These are phyloP conservation scores for Combretum micranthum DNA, from an alignment of 345 rosid species.

Conservation along the genomic window DNA sequence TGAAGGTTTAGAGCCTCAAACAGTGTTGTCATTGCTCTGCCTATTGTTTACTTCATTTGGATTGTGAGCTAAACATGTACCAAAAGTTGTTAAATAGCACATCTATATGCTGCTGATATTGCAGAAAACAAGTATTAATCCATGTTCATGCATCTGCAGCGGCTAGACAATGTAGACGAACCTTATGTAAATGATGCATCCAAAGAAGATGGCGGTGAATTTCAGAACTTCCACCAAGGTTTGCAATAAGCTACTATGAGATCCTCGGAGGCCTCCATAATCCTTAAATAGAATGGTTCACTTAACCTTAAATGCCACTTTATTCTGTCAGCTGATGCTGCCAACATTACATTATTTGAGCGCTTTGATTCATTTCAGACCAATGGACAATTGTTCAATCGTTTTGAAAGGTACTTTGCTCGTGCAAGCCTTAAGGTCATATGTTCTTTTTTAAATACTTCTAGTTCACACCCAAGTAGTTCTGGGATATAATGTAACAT, in stretches of 20 bases:
- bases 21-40: too few relatives aligned
- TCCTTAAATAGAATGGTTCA: neutral
- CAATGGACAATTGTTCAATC: slow-evolving; percentile 35
- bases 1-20: too few relatives aligned
- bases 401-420: slow-evolving; percentile 51
- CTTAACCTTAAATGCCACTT: slow-evolving; percentile 14
- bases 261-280: too few relatives aligned
- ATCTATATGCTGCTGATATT: too few relatives aligned
- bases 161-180: slow-evolving; percentile 58
- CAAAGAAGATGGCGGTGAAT: slow-evolving; percentile 32
- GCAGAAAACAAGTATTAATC: neutral
- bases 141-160: slow-evolving; percentile 28
- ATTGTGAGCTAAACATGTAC: too few relatives aligned
- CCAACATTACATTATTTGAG: slow-evolving; percentile 62
- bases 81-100: too few relatives aligned
- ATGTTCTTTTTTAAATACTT: neutral
- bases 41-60: too few relatives aligned
- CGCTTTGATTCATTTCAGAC: slow-evolving; percentile 48
- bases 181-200: slow-evolving; percentile 20
- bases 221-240: slow-evolving; percentile 70
- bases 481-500: too few relatives aligned
- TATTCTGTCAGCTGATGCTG: slow-evolving; percentile 52
- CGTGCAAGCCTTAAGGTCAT: neutral
- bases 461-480: too few relatives aligned
- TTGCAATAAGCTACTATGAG: slow-evolving; percentile 3